Evolutionary conservation across 768 basidiomycete species (phyloP), one percentile per base, ranked within the genome.

Genomic region (Auriscalpium vulgare): DNA sequence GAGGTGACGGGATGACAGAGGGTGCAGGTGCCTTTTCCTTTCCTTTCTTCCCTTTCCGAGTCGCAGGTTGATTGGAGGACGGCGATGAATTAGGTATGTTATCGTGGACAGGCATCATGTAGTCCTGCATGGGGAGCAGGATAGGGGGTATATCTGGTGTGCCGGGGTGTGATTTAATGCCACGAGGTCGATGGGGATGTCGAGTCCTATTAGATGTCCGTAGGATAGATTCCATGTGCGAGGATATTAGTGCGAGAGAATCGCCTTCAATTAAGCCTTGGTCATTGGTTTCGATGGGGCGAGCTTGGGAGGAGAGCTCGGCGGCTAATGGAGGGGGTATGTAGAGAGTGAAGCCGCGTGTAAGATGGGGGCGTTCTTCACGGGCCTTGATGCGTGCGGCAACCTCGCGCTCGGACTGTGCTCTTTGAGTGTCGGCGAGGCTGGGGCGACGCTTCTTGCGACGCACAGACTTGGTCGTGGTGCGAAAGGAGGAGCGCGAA

Each of bases 261-360:
- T 17, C 40, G 40, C 40, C 40, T 43, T 43, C 40, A 43, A 29
- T 29, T 23, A 56, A 50, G 13, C 60, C 29, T 43, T 54, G 38
- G 29, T 50, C 56, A 21, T 60, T 45, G 21, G 59, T 43, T 10
- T 16, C 17, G 9, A 53, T 29, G 29, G 29, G 29, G 2, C 29
- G 29, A 29, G 37, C 17, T 51, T 47, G 36, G 35, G 49, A 17
- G 52, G 54, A 38, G 54, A 54, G 40, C 45, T 38, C 37, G 68
- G 63, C 17, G 66, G 61, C 36, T 75, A 76, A n/a, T 80, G 86
- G 23, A 79, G 71, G 29, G 29, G 29, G 29, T 29, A 29, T 29
- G 66, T 83, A 89, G 46, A 91, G 74, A 8, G 76, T 72, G 65
- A 89, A 91, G 53, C 79, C 78, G 57, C 87, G 78, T 43, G 82